Percentiles rank a stretch among this genome's conserved stretches.
These are phyloP conservation scores for Xylariomycetidae sp. DNA, from an alignment of 2,329 filamentous ascomycete species.

Conservation along the genomic window DNA sequence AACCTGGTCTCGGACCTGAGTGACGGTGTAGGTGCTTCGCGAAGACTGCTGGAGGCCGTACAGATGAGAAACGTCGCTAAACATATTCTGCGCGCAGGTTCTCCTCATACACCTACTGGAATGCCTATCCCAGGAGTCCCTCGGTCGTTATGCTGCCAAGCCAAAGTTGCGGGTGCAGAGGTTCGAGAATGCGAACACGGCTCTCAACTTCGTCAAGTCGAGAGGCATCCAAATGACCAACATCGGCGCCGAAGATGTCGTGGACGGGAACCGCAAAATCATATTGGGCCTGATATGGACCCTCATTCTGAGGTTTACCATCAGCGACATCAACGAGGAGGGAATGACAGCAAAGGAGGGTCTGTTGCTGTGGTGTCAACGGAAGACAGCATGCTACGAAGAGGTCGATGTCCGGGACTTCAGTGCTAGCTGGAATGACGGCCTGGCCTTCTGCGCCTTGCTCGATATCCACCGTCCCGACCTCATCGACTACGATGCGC, in stretches of 20 bases:
- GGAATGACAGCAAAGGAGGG: conserved; percentile 97
- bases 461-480: conserved; percentile 96
- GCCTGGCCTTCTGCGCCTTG: conserved; percentile 90
- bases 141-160: conserved; percentile 93
- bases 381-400: conserved; percentile 97
- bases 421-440: conserved; percentile 94
- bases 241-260: conserved; percentile 95
- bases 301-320: conserved; percentile 94
- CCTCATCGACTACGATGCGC: conserved; percentile 89
- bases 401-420: conserved; percentile 95
- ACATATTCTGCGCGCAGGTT: conserved; percentile 48
- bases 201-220: conserved; percentile 86
- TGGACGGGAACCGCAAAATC: conserved; percentile 96
- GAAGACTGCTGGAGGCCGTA: not conserved
- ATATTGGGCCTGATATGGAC: conserved; percentile 98
- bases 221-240: conserved; percentile 96
- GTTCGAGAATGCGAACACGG: conserved; percentile 97
- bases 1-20: conserved; percentile 86
- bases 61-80: not conserved
- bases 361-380: conserved; percentile 90
- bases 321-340: conserved; percentile 97
- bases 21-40: conserved; percentile 67
- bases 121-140: conserved; percentile 87
- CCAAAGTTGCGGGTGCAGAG: conserved; percentile 93
- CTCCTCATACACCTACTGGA: conserved; percentile 95